Base-by-base conservation (phyloP, 768 basidiomycete genomes). In the Hypholoma fasciculare region DNA sequence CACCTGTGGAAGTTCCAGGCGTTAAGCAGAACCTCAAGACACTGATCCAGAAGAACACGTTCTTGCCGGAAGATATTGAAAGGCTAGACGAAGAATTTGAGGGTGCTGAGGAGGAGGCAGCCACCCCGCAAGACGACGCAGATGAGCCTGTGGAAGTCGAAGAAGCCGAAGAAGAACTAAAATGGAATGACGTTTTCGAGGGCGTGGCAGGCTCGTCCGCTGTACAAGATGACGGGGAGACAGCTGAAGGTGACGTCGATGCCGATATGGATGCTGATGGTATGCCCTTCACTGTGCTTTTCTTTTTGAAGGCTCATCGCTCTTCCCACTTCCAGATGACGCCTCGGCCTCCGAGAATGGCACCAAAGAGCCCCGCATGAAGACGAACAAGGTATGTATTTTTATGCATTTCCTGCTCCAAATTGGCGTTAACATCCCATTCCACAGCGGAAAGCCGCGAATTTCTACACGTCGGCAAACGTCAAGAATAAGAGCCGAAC, bases 171-270 rank as follows among this genome's bases (percentile, higher is more conserved):
- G 80, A 80, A 36, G 85, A 85, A 56, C 69, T 96, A 56, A 84
- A 82, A 13, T 96, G 95, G 94, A 85, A 87, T 61, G 95, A 97
- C 68, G 87, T 97, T 27, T 94, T 93, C 71, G 79, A 82, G 56
- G 90, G 87, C 38, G 77, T 76, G 63, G 23, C 51, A 16, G 16
- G 20, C 11, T 34, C 38, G n/a, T 47, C 36, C 23, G 30, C 17
- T 20, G 26, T 44, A 3, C 72, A 74, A 51, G 71, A 67, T 49
- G 70, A 73, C 36, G 54, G 60, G 59, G 59, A 62, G 20, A 58
- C 67, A 47, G 72, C 23, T 23, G 37, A 20, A 72, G 54, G n/a
- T 19, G 19, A 37, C 70, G 68, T 62, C 38, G 62, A 58, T n/a
- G 63, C 61, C 52, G 70, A 71, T 61, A 47, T 58, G 9, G 64